Percentiles rank a stretch among this genome's conserved stretches.
phyloP scores from a whole-genome alignment of 2,329 filamentous ascomycete genomes.

The Chalara sp. region DNA sequence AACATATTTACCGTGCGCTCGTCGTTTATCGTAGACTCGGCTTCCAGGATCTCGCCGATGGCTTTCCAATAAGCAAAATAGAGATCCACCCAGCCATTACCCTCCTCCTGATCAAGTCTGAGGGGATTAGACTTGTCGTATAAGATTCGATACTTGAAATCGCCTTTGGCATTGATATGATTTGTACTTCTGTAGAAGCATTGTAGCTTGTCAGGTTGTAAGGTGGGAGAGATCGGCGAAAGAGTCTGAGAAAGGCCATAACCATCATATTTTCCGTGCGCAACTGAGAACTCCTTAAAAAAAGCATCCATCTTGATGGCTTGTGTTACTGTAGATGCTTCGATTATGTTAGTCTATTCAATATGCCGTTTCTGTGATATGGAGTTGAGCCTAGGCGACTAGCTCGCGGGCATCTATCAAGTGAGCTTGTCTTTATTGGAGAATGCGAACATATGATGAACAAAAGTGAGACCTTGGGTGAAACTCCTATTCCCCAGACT shows the following conservation, averaged over 20 bases:
- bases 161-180: conserved; percentile 48
- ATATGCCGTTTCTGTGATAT: too few relatives aligned
- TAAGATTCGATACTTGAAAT: conserved; percentile 66
- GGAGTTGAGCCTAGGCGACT: too few relatives aligned
- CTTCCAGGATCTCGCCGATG: conserved; percentile 62
- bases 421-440: too few relatives aligned
- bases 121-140: conserved; percentile 43
- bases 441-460: too few relatives aligned
- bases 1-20: conserved; percentile 20
- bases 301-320: conserved; percentile 58
- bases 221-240: conserved; percentile 58
- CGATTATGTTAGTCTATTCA: not conserved
- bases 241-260: conserved; percentile 69
- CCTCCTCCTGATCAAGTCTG: conserved; percentile 45
- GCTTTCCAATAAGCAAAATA: conserved; percentile 82
- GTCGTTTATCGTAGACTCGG: conserved; percentile 42
- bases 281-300: conserved; percentile 66
- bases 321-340: not conserved
- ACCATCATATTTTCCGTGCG: conserved; percentile 59
- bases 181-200: conserved; percentile 68
- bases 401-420: too few relatives aligned
- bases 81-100: conserved; percentile 79
- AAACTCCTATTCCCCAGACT: too few relatives aligned
- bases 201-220: conserved; percentile 59
- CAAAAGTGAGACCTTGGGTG: too few relatives aligned